These are phyloP conservation scores for Juncus inflexus DNA, from an alignment of 176 grass and related monocot species.

Conservation along the genomic window DNA sequence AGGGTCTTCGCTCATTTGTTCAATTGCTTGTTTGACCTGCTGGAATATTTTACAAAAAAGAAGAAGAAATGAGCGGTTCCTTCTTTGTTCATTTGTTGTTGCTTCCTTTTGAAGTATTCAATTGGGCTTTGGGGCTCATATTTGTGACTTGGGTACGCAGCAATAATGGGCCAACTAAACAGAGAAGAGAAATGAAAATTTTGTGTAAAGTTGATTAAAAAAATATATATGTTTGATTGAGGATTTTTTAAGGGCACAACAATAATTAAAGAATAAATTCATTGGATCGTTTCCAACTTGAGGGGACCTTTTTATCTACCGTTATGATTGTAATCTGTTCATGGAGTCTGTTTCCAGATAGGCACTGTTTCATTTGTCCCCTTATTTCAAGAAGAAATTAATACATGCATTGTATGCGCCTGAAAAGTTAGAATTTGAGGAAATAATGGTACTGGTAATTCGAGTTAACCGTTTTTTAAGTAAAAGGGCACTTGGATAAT, in stretches of 20 bases:
- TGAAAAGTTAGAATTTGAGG: background rate
- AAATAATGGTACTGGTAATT: no score
- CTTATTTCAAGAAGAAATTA: conserved; percentile 7
- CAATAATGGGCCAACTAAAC: no score
- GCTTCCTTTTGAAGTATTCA: background rate
- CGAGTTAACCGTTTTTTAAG: no score
- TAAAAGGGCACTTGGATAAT: no score
- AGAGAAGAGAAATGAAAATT: no score
- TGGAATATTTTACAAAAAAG: background rate
- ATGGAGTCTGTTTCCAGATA: background rate
- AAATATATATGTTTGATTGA: no score
- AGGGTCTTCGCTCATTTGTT: background rate
- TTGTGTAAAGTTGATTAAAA: no score
- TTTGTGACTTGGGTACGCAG: no score
- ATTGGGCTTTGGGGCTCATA: no score
- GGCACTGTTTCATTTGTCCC: conserved; percentile 1
- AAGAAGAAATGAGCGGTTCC: background rate
- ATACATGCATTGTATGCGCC: conserved; percentile 1
- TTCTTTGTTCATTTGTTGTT: conserved; percentile 6
- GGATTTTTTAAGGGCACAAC: background rate
- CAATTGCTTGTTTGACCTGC: background rate
- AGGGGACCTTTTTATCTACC: conserved; percentile 11
- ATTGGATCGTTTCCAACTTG: conserved; percentile 14
- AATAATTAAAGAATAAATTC: conserved; percentile 20
- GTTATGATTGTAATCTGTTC: background rate